Evolutionary conservation across 2,329 filamentous ascomycete genomes (phyloP).

Genomic region (Penicillium sp.): DNA sequence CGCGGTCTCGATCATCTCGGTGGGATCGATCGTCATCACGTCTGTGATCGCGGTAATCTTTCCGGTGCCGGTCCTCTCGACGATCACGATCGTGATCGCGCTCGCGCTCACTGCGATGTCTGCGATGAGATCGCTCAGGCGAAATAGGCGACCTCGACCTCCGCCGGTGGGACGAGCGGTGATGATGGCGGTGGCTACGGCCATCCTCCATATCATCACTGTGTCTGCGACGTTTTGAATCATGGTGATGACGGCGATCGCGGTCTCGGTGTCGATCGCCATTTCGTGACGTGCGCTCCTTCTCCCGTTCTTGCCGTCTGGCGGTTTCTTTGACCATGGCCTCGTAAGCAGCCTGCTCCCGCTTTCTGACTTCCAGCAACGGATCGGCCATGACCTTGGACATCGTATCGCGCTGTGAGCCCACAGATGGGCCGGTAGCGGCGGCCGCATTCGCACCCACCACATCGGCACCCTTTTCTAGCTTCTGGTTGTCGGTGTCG

Average conservation of each 20-base stretch:
- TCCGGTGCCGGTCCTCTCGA: slow-evolving; percentile 15
- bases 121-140: slow-evolving; percentile 20
- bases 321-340: slow-evolving; percentile 44
- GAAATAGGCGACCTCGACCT: slow-evolving; percentile 22
- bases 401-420: slow-evolving; percentile 71
- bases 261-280: slow-evolving; percentile 15
- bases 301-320: slow-evolving; percentile 26
- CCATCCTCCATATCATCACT: slow-evolving; percentile 23
- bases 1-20: slow-evolving; percentile 13
- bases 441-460: slow-evolving; percentile 18
- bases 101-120: slow-evolving; percentile 23
- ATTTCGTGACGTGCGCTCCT: slow-evolving; percentile 19
- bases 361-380: slow-evolving; percentile 83
- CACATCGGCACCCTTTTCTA: slow-evolving; percentile 61
- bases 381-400: slow-evolving; percentile 87
- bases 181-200: slow-evolving; percentile 17
- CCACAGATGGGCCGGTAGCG: slow-evolving; percentile 49
- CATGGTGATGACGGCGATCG: slow-evolving; percentile 18
- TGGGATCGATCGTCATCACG: slow-evolving; percentile 10
- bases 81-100: slow-evolving; percentile 20
- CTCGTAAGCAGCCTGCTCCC: slow-evolving; percentile 77
- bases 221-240: slow-evolving; percentile 22
- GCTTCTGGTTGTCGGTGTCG: slow-evolving; percentile 64
- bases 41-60: slow-evolving; percentile 14
- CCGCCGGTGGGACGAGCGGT: slow-evolving; percentile 23